Evolutionary conservation across 768 basidiomycete species (phyloP).

Genomic region (Cystofilobasidium bisporidii): DNA sequence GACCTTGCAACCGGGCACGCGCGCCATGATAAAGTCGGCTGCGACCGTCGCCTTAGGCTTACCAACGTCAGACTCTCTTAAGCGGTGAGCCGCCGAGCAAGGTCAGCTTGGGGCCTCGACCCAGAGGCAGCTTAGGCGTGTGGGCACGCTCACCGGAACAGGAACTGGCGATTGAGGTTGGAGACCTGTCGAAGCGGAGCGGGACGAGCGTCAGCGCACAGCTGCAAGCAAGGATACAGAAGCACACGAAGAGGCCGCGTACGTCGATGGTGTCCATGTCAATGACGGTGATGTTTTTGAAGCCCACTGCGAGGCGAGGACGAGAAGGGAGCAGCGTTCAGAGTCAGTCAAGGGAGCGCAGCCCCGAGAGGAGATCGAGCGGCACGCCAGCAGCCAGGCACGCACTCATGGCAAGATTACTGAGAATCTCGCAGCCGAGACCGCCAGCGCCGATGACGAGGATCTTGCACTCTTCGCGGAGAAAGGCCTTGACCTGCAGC

Average conservation of each 20-base stretch:
- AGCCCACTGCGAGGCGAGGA: slow-evolving; percentile 50
- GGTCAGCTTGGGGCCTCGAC: no score
- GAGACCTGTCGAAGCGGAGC: slow-evolving; percentile 49
- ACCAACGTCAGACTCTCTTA: slow-evolving; percentile 62
- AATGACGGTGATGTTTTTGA: slow-evolving; percentile 97
- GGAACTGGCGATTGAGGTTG: slow-evolving; percentile 94
- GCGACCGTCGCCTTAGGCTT: slow-evolving; percentile 87
- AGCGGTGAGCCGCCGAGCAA: no score
- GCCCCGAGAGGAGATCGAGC: no score
- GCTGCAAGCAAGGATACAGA: background rate
- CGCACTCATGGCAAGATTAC: slow-evolving; percentile 74
- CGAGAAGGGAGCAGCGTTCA: background rate
- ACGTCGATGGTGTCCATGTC: slow-evolving; percentile 56
- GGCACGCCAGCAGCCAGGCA: slow-evolving; percentile 1
- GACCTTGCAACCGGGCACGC: slow-evolving; percentile 90
- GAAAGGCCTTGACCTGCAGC: slow-evolving; percentile 71
- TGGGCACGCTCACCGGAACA: slow-evolving; percentile 65
- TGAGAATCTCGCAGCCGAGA: slow-evolving; percentile 89
- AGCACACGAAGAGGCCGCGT: no score
- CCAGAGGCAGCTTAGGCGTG: no score
- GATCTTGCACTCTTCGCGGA: slow-evolving; percentile 75
- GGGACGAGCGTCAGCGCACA: background rate
- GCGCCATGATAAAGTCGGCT: slow-evolving; percentile 91
- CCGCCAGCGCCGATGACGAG: slow-evolving; percentile 97
- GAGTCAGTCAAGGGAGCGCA: no score